phyloP scores from a whole-genome alignment of 441 rosid species.

The Jatropha podagrica region DNA sequence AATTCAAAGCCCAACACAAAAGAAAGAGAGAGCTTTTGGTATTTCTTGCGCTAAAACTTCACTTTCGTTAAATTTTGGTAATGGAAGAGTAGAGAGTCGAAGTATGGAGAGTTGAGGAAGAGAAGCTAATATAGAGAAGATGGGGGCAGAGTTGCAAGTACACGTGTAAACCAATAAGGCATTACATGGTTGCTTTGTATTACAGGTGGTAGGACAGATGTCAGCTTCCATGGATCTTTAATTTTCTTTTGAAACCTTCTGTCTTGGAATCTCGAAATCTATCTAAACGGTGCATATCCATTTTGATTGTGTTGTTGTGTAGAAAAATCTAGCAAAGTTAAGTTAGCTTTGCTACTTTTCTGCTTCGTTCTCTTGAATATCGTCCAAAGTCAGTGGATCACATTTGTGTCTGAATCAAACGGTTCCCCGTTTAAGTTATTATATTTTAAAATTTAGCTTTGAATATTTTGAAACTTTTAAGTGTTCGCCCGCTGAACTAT shows the following conservation, averaged over 20 bases:
- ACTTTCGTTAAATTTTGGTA: not conserved
- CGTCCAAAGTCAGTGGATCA: too few species aligned
- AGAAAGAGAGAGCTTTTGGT: not conserved
- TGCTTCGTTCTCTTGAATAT: not conserved
- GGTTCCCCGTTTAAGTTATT: too few species aligned
- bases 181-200: constrained; percentile 18
- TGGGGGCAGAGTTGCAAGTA: constrained; percentile 1
- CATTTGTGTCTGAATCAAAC: too few species aligned
- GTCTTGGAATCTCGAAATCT: constrained; percentile 17
- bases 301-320: not conserved
- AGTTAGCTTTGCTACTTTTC: not conserved
- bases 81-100: not conserved
- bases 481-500: too few species aligned
- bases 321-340: not conserved
- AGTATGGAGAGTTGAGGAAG: not conserved
- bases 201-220: constrained; percentile 73
- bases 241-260: constrained; percentile 6
- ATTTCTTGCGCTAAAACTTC: not conserved
- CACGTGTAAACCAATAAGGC: constrained; percentile 37
- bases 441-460: too few species aligned
- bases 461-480: too few species aligned
- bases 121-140: constrained; percentile 24
- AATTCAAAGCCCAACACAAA: not conserved
- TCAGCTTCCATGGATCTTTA: constrained; percentile 23
- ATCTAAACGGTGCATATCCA: constrained; percentile 26